Base-by-base conservation (phyloP, 768 basidiomycete genomes). In the Glaciozyma martinii region DNA sequence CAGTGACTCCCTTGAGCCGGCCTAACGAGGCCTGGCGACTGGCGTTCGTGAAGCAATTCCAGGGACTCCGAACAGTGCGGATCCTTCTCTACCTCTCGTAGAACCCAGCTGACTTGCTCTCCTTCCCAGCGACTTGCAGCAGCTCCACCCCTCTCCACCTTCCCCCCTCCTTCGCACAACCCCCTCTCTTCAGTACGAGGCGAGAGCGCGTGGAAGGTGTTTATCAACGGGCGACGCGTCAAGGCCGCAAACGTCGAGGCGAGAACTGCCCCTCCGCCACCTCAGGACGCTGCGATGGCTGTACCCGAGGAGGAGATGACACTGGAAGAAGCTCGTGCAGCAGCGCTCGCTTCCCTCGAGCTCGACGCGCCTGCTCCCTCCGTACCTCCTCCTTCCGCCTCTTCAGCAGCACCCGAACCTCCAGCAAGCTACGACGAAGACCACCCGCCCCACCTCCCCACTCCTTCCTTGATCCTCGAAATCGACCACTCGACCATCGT, bases 391-490 rank as follows among this genome's bases (percentile, higher is more conserved):
- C 27, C 55, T 33, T 18, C 62, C n/a, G 29, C 37, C 12, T 3
- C 54, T 8, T 43, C 56, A 23, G 12, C 42, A 23, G 19, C 40
- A 1, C 65, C 12, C 23, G 56, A 52, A 13, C 62, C 63, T 1
- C 21, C 50, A 0, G 56, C 58, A 37, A 10, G 4, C 66, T 74
- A 87, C 10, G 80, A 84, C 71, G 78, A 37, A 73, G 72, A 27
- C 67, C 74, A 56, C 78, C 77, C 70, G 13, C 70, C 71, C 6
- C 67, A 62, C 47, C 68, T 65, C 2, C 68, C 67, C 1, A 60
- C 66, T 1, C 66, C 68, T 1, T 81, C 81, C 18, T 81, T 82
- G 29, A 27, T 60, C 59, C 65, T 69, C 76, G 79, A 43, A 87
- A 90, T 72, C 82, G 83, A 23, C 82, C 81, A 40, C 0, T 50